Base-by-base conservation (phyloP, 495 filamentous ascomycete genomes). In the Neurospora sp. region DNA sequence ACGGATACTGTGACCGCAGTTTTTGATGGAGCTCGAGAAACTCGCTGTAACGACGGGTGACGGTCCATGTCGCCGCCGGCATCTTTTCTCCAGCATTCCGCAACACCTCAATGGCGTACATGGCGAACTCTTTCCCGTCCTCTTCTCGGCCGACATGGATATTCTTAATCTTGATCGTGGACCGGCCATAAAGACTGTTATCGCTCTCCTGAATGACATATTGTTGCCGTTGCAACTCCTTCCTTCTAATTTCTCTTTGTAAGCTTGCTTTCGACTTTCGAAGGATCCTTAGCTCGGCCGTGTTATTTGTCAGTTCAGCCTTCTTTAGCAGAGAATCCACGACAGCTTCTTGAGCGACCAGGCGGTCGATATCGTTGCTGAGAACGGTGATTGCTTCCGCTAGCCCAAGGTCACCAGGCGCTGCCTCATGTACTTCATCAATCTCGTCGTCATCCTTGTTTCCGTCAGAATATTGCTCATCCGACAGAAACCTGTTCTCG, bases 141-240 rank as follows among this genome's bases (percentile, higher is more conserved):
- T 95, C 92, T 73, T 97, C 94, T 73, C 88, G 92, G 20, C 93
- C 96, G 62, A 97, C 93, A 80, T 96, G 93, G 73, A 97, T 94
- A 3, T 92, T 92, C 80, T 93, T 94, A 82, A 99, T 98, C 71
- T 88, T 91, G 74, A 98, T 89, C 6, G 89, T 92, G 5, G 96
- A 94, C 14, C 96, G 91, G 18, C 96, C 96, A 80, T 96, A 98
- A 48, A 99, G 85, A 80, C 94, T 97, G 81, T 98, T 99, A 78
- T 98, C 96, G 79, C 94, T 97, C 80, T 98, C 95, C 80, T 99
- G 96, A 46, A 98, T 90, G 75, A 96, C 93, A 77, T 98, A 99
- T 80, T 98, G 96, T 82, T 97, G 94, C 48, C 94, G 87, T 82
- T 99, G 96, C 78, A 99, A 86, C 82, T 98, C 96, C 80, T 98